Evolutionary conservation across 108 stramenopile species (phyloP).

Genomic region (Cylindrotheca closterium): DNA sequence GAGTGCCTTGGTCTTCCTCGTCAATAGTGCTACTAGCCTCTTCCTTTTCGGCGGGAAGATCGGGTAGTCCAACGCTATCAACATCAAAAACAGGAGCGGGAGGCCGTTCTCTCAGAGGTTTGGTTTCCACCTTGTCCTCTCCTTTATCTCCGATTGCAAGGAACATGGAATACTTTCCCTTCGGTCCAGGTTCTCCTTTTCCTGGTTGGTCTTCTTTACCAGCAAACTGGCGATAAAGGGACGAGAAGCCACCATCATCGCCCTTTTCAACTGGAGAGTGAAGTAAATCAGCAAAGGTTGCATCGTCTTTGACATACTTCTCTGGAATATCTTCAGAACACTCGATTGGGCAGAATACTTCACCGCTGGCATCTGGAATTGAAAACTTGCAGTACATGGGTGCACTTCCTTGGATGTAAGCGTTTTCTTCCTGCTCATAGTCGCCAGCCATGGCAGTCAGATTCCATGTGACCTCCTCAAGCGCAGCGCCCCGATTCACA

Average conservation of each 20-base stretch:
- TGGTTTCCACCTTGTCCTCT: too few relatives aligned
- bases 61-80: too few relatives aligned
- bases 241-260: background rate
- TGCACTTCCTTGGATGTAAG: slow-evolving; percentile 26
- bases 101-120: too few relatives aligned
- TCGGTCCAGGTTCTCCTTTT: too few relatives aligned
- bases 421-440: background rate
- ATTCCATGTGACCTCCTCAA: slow-evolving; percentile 42
- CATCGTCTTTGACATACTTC: background rate
- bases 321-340: background rate
- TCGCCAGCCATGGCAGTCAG: slow-evolving; percentile 3
- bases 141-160: too few relatives aligned
- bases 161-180: too few relatives aligned
- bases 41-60: too few relatives aligned
- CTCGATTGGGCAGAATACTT: slow-evolving; percentile 14
- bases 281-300: background rate
- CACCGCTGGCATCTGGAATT: slow-evolving; percentile 27
- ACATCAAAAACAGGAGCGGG: too few relatives aligned
- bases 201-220: too few relatives aligned
- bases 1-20: too few relatives aligned
- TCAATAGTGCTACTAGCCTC: too few relatives aligned
- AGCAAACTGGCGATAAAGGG: background rate
- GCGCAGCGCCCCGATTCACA: slow-evolving; percentile 19
- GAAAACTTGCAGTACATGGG: slow-evolving; percentile 36
- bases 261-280: background rate